phyloP scores from a whole-genome alignment of 768 basidiomycete genomes.

The Pholiota microspora region DNA sequence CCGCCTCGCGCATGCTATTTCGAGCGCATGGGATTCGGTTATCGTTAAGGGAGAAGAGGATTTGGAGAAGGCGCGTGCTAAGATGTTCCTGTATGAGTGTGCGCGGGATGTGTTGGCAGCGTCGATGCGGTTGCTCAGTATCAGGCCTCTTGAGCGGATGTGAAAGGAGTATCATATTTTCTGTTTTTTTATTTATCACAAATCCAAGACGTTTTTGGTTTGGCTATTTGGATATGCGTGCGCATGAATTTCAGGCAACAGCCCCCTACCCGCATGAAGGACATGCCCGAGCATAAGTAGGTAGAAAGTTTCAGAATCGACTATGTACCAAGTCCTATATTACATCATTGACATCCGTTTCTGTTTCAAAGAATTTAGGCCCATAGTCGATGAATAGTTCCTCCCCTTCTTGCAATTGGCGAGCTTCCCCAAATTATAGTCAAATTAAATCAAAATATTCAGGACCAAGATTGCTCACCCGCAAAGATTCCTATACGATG shows the following conservation, averaged over 20 bases:
- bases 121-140: conserved; percentile 84
- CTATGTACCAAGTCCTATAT: too few species aligned
- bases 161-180: too few species aligned
- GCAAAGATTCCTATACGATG: conserved; percentile 66
- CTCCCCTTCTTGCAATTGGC: conserved; percentile 28
- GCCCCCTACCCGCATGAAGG: too few species aligned
- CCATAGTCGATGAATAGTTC: conserved; percentile 65
- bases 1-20: conserved; percentile 83
- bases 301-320: too few species aligned
- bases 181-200: too few species aligned
- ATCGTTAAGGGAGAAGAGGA: conserved; percentile 84
- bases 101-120: conserved; percentile 88
- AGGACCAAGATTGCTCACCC: conserved; percentile 34
- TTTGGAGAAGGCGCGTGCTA: conserved; percentile 71
- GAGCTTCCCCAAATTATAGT: neutral
- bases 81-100: conserved; percentile 86
- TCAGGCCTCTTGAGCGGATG: conserved; percentile 93
- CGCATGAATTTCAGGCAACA: too few species aligned
- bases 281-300: too few species aligned
- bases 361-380: conserved; percentile 36
- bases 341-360: too few species aligned
- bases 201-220: too few species aligned
- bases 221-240: too few species aligned
- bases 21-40: conserved; percentile 89
- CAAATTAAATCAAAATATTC: neutral